A percentile compares a stretch with the other conserved stretches of the same genome.
Conservation (phyloP, 805 yeast genomes). For the Gaillardinia entomophila region DNA sequence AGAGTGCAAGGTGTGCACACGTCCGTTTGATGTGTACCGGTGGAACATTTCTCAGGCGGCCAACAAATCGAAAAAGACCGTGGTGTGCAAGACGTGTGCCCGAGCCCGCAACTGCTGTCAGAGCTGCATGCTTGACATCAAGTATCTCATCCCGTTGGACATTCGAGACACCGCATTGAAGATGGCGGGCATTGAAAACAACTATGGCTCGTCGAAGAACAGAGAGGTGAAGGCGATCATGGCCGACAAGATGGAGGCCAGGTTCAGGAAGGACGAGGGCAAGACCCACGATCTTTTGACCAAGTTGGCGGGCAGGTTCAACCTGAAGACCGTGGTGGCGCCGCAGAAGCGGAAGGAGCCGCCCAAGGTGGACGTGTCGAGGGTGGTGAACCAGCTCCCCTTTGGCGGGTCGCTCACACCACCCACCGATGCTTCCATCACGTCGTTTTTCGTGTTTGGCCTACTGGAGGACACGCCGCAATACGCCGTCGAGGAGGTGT, state of each 20-base stretch:
- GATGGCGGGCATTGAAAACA: conserved; percentile 49
- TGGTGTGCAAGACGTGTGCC: conserved; percentile 77
- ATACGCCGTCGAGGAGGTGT: conserved; percentile 48
- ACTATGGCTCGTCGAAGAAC: conserved; percentile 13
- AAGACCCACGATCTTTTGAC: conserved; percentile 47
- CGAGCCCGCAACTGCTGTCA: conserved; percentile 81
- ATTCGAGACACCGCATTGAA: conserved; percentile 76
- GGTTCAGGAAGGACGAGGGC: conserved; percentile 28
- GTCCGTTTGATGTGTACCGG: conserved; percentile 76
- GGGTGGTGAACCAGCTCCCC: conserved; percentile 58
- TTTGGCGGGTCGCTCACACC: conserved; percentile 49
- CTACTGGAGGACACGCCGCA: conserved; percentile 63
- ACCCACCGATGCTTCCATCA: conserved; percentile 37
- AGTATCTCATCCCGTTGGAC: conserved; percentile 73
- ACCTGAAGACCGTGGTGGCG: conserved; percentile 4
- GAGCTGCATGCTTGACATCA: conserved; percentile 75
- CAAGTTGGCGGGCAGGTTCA: conserved; percentile 37
- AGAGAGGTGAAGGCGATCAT: conserved; percentile 33
- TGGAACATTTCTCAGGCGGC: conserved; percentile 53
- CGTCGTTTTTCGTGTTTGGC: conserved; percentile 72
- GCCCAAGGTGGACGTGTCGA: conserved; percentile 39
- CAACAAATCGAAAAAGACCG: conserved; percentile 50
- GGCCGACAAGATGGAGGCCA: conserved; percentile 48
- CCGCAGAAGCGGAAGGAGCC: conserved; percentile 2
- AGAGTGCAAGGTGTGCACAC: conserved; percentile 80